A percentile compares a stretch with the other conserved stretches of the same genome.
Conservation (phyloP, 1,284 basidiomycete genomes). For the Ganoderma sinense region DNA sequence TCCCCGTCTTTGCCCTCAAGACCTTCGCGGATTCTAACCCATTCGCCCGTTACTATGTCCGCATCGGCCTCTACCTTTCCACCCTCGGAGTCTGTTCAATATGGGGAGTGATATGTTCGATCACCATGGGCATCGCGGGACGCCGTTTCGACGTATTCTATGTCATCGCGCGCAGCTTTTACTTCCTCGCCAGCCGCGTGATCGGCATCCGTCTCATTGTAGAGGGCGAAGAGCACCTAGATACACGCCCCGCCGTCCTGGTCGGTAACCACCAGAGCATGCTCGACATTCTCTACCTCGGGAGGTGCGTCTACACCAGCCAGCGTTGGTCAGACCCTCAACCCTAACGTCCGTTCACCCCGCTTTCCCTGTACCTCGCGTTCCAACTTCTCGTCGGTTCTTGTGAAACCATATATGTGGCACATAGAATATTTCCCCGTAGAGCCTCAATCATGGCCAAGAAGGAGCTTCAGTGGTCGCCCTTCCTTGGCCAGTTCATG, state of each 20-base stretch:
- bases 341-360: constrained; percentile 11
- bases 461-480: constrained; percentile 87
- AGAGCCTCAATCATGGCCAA: constrained; percentile 93
- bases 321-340: constrained; percentile 6
- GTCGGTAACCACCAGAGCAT: constrained; percentile 96
- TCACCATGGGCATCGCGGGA: constrained; percentile 77
- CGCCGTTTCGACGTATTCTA: constrained; percentile 87
- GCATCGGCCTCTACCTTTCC: constrained; percentile 77
- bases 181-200: constrained; percentile 70
- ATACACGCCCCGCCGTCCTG: constrained; percentile 73
- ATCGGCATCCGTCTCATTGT: constrained; percentile 80
- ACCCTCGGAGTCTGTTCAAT: constrained; percentile 79
- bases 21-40: constrained; percentile 63
- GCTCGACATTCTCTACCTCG: constrained; percentile 88
- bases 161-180: constrained; percentile 88
- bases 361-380: background rate
- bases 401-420: constrained; percentile 5
- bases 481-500: constrained; percentile 93
- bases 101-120: constrained; percentile 78
- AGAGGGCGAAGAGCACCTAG: constrained; percentile 88
- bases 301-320: constrained; percentile 59
- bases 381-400: background rate
- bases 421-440: constrained; percentile 81
- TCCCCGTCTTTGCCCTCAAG: constrained; percentile 70
- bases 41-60: constrained; percentile 75